phyloP scores from a whole-genome alignment of 441 rosid species.

The Populus hybrid region DNA sequence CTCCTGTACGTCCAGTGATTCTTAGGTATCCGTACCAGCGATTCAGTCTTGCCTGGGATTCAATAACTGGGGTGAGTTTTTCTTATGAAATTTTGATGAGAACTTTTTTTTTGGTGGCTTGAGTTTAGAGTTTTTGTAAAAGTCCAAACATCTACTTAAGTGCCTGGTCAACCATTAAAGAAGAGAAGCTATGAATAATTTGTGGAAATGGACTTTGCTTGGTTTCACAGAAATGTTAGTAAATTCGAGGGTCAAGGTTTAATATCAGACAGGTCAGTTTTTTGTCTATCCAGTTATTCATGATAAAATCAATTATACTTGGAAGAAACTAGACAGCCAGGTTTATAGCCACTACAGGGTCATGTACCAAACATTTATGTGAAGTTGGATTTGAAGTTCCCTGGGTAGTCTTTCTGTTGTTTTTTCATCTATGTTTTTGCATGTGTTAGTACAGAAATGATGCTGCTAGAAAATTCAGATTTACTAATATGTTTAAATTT shows the following conservation, averaged over 20 bases:
- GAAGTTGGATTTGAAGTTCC: background rate
- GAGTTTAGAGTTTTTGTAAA: too few relatives aligned
- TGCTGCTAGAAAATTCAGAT: background rate
- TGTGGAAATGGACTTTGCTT: too few relatives aligned
- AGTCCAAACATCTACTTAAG: too few relatives aligned
- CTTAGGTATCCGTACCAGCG: conserved; percentile 78
- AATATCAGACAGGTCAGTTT: too few relatives aligned
- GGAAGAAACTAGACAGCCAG: background rate
- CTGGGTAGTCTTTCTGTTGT: background rate
- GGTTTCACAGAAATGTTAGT: background rate
- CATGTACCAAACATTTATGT: background rate
- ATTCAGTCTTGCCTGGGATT: conserved; percentile 95
- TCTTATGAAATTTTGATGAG: conserved; percentile 10
- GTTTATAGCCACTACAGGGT: background rate
- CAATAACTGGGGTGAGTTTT: conserved; percentile 81
- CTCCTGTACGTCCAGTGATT: conserved; percentile 85
- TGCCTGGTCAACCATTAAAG: too few relatives aligned
- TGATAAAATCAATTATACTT: background rate
- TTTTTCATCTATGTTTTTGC: conserved; percentile 3
- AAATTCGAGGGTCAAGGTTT: too few relatives aligned
- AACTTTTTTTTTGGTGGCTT: too few relatives aligned
- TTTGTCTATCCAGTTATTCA: too few relatives aligned
- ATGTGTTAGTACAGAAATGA: background rate
- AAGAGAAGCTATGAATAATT: too few relatives aligned
- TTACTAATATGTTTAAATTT: background rate